Conservation (phyloP, 768 basidiomycete genomes). For the Peribolospora kevripleyi region DNA sequence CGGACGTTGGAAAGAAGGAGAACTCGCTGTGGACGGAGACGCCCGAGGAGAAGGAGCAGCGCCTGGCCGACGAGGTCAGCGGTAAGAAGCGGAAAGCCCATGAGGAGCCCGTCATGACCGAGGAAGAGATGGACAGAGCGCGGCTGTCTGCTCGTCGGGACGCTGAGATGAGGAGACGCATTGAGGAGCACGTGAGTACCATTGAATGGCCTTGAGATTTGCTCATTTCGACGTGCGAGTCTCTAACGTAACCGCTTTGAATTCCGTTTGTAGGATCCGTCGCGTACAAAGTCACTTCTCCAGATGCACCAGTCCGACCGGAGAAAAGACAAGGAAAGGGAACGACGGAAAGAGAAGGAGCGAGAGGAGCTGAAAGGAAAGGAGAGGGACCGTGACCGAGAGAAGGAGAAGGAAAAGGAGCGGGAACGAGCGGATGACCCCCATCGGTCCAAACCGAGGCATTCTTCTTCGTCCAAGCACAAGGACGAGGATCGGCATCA, state of each 20-base stretch:
- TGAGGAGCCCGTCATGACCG: conserved; percentile 20
- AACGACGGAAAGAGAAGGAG: too few relatives aligned
- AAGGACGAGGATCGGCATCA: too few relatives aligned
- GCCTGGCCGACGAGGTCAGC: conserved; percentile 80
- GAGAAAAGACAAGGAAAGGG: too few relatives aligned
- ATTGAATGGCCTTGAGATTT: too few relatives aligned
- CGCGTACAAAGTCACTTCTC: too few relatives aligned
- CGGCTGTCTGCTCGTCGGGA: conserved; percentile 31
- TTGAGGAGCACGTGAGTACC: conserved; percentile 35
- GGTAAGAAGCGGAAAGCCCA: conserved; percentile 57
- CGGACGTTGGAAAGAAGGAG: conserved; percentile 22
- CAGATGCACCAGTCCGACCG: too few relatives aligned
- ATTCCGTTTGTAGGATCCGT: too few relatives aligned
- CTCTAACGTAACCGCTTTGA: too few relatives aligned
- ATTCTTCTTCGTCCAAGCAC: too few relatives aligned
- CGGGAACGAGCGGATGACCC: conserved; percentile 4
- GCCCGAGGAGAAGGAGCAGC: conserved; percentile 68
- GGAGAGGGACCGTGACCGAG: conserved; percentile 8
- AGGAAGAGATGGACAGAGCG: conserved; percentile 28
- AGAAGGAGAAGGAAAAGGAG: conserved; percentile 1
- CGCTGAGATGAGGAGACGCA: conserved; percentile 40
- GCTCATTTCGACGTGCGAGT: too few relatives aligned
- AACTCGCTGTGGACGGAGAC: conserved; percentile 88
- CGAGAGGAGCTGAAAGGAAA: too few relatives aligned
- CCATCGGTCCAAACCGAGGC: too few relatives aligned